A percentile compares a stretch with the other conserved stretches of the same genome.
Evolutionary conservation across 768 basidiomycete species (phyloP).

Genomic region (Gyrodon lividus): DNA sequence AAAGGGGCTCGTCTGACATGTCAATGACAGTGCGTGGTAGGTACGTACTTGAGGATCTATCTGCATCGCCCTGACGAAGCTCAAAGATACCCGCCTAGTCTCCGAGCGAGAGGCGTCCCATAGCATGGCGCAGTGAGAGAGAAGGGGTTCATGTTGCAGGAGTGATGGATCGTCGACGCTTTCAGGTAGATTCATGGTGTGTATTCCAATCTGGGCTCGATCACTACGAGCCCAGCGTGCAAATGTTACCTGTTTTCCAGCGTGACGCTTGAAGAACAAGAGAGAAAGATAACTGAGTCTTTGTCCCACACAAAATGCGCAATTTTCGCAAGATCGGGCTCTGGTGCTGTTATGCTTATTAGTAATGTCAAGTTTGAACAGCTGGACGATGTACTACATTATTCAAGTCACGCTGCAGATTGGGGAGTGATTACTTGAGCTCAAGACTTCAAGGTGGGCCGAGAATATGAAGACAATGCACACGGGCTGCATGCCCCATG

Average conservation of each 20-base stretch:
- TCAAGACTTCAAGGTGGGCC: background rate
- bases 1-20: background rate
- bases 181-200: conserved; percentile 19
- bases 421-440: too few relatives aligned
- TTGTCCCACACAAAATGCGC: background rate
- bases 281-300: background rate
- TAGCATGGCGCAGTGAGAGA: background rate
- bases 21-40: background rate
- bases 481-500: background rate
- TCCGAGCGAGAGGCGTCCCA: background rate
- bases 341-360: too few relatives aligned
- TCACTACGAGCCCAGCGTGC: background rate
- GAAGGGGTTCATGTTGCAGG: conserved; percentile 21
- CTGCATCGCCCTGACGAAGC: conserved; percentile 16
- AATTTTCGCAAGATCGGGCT: background rate
- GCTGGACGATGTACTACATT: too few relatives aligned
- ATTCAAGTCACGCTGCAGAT: too few relatives aligned
- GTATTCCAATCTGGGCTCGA: background rate
- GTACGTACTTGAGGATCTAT: conserved; percentile 13
- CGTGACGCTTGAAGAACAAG: background rate
- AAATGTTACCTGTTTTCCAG: background rate
- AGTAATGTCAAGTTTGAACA: too few relatives aligned
- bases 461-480: background rate
- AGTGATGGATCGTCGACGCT: conserved; percentile 20
- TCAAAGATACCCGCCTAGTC: background rate